Evolutionary conservation across 768 basidiomycete genomes (phyloP).

Genomic region (Russula virescens): DNA sequence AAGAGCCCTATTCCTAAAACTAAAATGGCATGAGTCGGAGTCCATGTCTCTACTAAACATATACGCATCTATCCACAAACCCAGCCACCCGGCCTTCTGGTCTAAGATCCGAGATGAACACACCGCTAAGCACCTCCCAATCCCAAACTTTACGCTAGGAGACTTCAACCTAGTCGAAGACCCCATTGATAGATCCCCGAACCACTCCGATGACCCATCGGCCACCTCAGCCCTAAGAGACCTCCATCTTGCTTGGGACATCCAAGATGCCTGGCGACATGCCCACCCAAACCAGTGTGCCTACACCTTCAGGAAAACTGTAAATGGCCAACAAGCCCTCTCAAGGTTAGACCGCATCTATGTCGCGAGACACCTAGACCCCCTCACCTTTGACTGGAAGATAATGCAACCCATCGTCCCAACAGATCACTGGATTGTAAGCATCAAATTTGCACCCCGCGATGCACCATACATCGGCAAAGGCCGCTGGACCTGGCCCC

Average conservation of each 20-base stretch:
- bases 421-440: background rate
- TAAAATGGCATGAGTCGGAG: background rate
- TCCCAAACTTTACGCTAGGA: background rate
- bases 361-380: background rate
- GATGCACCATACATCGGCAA: background rate
- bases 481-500: conserved; percentile 1
- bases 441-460: background rate
- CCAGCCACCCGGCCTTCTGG: background rate
- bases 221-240: background rate
- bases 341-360: conserved; percentile 10
- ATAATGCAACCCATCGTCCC: background rate
- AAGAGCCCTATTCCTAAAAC: background rate
- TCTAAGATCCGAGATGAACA: background rate
- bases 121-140: no score
- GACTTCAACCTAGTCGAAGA: background rate
- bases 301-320: background rate
- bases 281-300: background rate
- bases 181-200: background rate
- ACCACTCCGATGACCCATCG: background rate
- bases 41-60: background rate
- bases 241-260: background rate
- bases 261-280: background rate
- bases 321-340: background rate
- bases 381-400: background rate
- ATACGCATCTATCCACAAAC: background rate